Evolutionary conservation across 1,284 basidiomycete species (phyloP), one percentile per base, ranked within the genome.

Genomic region (Macrocybe sp.): DNA sequence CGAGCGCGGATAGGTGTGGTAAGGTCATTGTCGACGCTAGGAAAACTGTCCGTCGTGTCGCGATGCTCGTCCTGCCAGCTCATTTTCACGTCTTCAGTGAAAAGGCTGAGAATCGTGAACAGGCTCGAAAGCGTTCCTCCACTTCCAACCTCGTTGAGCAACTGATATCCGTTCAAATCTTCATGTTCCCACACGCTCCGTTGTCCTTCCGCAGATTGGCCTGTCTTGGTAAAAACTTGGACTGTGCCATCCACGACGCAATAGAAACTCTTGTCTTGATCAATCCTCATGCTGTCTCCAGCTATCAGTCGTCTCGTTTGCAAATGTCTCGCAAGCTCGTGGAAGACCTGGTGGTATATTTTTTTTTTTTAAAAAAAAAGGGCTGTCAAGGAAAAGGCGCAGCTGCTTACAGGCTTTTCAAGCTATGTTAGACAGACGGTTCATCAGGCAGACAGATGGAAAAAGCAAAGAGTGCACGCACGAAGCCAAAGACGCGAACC

Each of bases 31-130:
- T 52, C 53, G 29, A 46, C 39, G 6, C 52, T 48, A 44, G 52
- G 46, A 45, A 61, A 63, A 52, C 57, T 63, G 37, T 49, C 67
- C 37, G 55, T 54, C 29, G 57, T 58, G 31, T 66, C 59, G n/a
- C 60, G 54, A 44, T 60, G 59, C 16, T 79, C 80, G 51, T 86
- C 83, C 63, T 87, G 83, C 90, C 92, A 96, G 51, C 91, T 88
- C 57, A 98, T 82, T 66, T 94, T 89, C 59, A 99, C 87, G 61
- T 98, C 90, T 66, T 99, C 96, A 1, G 97, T 99, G 68, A 99
- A 99, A 41, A 99, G 75, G 49, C 74, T 90, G 45, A 99, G 78
- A 61, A 99, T 99, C 9, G 93, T 97, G 68, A 99, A 98, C 36
- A 98, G 75, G 59, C 92, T 96, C 36, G 93, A 96, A 10, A 98